Percentiles rank a stretch among this genome's conserved stretches.
phyloP scores from a whole-genome alignment of 495 filamentous ascomycete genomes.

The Aspergillus sclerotiicarbonarius region DNA sequence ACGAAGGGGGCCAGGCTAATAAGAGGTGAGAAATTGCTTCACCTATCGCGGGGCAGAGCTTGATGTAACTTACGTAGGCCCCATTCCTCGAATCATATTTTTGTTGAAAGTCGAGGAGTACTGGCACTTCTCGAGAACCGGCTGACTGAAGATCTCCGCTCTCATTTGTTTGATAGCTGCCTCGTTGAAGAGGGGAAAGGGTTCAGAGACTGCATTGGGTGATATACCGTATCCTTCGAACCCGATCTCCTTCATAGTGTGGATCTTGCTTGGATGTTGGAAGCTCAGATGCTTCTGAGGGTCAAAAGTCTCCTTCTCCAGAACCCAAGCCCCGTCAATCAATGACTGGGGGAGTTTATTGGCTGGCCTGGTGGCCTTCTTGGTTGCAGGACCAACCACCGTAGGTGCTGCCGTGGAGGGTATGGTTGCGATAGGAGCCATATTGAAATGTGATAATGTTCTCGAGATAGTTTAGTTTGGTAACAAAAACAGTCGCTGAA shows the following conservation, averaged over 20 bases:
- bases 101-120: constrained; percentile 60
- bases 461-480: not conserved
- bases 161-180: constrained; percentile 65
- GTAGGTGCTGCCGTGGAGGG: constrained; percentile 3
- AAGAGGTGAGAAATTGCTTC: not conserved
- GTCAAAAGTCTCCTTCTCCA: constrained; percentile 33
- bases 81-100: constrained; percentile 63
- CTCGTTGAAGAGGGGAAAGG: constrained; percentile 65
- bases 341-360: constrained; percentile 16
- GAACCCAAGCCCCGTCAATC: constrained; percentile 8
- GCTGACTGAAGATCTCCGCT: constrained; percentile 58
- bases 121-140: constrained; percentile 59
- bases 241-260: constrained; percentile 60
- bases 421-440: constrained; percentile 6
- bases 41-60: not conserved
- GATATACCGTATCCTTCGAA: constrained; percentile 58
- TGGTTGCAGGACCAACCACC: constrained; percentile 16
- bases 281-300: constrained; percentile 54
- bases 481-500: not conserved
- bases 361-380: constrained; percentile 21
- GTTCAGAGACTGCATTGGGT: constrained; percentile 63
- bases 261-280: constrained; percentile 28
- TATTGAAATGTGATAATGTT: not conserved
- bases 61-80: constrained; percentile 51
- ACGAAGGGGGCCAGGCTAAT: constrained; percentile 61